Percentiles rank a stretch among this genome's conserved stretches.
Conservation (phyloP, 2,329 filamentous ascomycete species). For the Cordyceps farinosa region DNA sequence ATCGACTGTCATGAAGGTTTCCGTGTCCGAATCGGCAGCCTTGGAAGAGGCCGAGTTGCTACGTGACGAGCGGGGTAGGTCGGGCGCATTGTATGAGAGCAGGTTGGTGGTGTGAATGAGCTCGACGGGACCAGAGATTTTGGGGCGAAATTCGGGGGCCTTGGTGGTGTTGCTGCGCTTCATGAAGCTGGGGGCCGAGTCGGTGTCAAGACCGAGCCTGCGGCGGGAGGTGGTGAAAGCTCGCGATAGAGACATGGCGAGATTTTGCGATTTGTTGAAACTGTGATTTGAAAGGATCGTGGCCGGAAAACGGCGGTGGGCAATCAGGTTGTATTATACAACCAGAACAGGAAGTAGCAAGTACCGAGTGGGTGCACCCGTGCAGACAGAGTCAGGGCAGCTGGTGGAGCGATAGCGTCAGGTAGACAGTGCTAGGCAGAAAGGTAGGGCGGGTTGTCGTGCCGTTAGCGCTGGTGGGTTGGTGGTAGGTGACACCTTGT, state of each 20-base stretch:
- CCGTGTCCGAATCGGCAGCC: conserved; percentile 70
- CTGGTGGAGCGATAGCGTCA: conserved; percentile 4
- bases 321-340: conserved; percentile 12
- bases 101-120: conserved; percentile 94
- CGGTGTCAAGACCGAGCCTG: conserved; percentile 49
- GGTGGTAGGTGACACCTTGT: conserved; percentile 10
- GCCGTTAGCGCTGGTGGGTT: conserved; percentile 5
- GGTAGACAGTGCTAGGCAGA: neutral
- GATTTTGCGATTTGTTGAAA: neutral
- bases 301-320: conserved; percentile 7
- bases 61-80: conserved; percentile 58
- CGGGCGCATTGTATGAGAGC: conserved; percentile 90
- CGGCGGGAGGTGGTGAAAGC: conserved; percentile 68
- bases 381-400: neutral
- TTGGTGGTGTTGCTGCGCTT: conserved; percentile 52
- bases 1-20: conserved; percentile 38
- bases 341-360: neutral
- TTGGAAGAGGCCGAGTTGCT: conserved; percentile 47
- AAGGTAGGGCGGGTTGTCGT: neutral
- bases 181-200: conserved; percentile 34
- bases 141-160: conserved; percentile 49
- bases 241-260: conserved; percentile 56
- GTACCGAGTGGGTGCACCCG: neutral
- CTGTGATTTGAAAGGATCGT: neutral
- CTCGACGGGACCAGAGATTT: conserved; percentile 85